phyloP scores from a whole-genome alignment of 2,329 filamentous ascomycete genomes.

The Fusarium sp. region DNA sequence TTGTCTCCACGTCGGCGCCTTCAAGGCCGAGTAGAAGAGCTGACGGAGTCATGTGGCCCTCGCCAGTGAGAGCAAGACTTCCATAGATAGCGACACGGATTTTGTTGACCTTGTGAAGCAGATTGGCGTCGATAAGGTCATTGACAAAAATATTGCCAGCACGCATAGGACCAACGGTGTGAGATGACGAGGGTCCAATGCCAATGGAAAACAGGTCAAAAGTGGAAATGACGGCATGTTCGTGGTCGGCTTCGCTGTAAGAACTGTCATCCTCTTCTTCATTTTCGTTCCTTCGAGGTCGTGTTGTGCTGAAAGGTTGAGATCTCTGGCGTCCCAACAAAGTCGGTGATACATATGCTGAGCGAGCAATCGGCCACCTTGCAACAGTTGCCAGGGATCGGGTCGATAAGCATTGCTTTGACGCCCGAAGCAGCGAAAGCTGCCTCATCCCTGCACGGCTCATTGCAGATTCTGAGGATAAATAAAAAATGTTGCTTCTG shows the following conservation, averaged over 20 bases:
- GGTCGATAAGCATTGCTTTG: conserved; percentile 29
- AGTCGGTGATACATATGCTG: conserved; percentile 1
- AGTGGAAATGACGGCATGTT: conserved; percentile 65
- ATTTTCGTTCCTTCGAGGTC: conserved; percentile 4
- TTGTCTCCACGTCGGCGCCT: conserved; percentile 62
- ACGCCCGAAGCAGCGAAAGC: conserved; percentile 37
- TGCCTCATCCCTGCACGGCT: conserved; percentile 36
- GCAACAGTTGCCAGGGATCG: conserved; percentile 25
- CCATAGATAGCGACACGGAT: conserved; percentile 64
- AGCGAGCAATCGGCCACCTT: conserved; percentile 27
- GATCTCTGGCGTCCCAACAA: conserved; percentile 4
- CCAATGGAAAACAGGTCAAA: conserved; percentile 66
- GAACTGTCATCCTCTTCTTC: conserved; percentile 49
- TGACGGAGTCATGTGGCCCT: conserved; percentile 66
- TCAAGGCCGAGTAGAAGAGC: conserved; percentile 64
- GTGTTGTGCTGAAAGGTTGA: conserved; percentile 32
- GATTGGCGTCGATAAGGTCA: conserved; percentile 60
- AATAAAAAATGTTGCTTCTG: background rate
- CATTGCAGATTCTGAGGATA: conserved; percentile 10
- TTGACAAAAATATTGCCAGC: conserved; percentile 65
- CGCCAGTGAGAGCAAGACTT: conserved; percentile 63
- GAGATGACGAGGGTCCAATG: conserved; percentile 64
- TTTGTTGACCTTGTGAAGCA: conserved; percentile 60
- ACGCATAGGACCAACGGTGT: conserved; percentile 65
- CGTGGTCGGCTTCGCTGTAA: conserved; percentile 63